Base-by-base conservation (phyloP, 495 filamentous ascomycete genomes). In the Chaetomium tenue region DNA sequence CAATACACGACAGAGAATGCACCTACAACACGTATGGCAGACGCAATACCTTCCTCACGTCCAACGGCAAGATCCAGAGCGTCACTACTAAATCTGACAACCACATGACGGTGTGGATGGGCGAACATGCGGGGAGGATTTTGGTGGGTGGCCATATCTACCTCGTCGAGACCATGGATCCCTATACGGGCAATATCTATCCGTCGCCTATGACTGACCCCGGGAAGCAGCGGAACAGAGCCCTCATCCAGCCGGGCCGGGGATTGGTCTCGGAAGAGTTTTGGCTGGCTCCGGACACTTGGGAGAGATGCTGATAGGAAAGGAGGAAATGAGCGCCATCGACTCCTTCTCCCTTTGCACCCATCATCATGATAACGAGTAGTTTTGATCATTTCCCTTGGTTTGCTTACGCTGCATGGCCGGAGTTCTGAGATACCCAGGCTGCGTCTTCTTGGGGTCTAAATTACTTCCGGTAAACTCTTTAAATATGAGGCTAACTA, bases 21-120 rank as follows among this genome's bases (percentile, higher is more conserved):
- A 51, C 48, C 6, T 51, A 15, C 48, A 3, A n/a, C 1, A 6
- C 5, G 22, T 15, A 26, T 23, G 22, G 22, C 11, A 26, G 2
- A 1, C 48, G 48, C 48, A 51, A 11, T 23, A 25, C 11, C 9
- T 12, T 51, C 48, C 9, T 7, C 0, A 8, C 6, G 0, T 8
- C 0, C 23, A 26, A 26, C 13, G 48, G 22, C 48, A 25, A 2
- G 3, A 3, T 11, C 0, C 23, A 3, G 22, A 13, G 2, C 48
- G 22, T 5, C 48, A 11, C 13, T 16, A 18, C 40, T 15, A 0
- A 9, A 9, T 23, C 48, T 8, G 48, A 51, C 48, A 16, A 26
- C 48, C 48, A 51, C 22, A 51, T 51, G 23, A 51, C 48, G 6
- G 48, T 51, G 22, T 26, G n/a, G n/a, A 51, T 51, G 48, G 48